Base-by-base conservation (phyloP, 129 eudicot genomes). In the Chrysanthemum seticuspe region DNA sequence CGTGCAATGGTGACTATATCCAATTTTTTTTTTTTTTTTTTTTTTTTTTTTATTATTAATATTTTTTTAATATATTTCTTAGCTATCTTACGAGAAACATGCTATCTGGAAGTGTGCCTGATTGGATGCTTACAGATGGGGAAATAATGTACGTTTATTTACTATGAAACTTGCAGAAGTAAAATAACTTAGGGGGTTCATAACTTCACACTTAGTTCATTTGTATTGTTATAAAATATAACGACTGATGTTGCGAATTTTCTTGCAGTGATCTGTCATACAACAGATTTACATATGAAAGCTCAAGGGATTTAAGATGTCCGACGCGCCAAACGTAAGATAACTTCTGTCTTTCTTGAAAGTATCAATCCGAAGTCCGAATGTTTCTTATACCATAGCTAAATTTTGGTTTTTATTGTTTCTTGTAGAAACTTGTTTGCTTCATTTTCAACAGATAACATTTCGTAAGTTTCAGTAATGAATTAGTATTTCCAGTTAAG, bases 21-120 rank as follows among this genome's bases (percentile, higher is more conserved):
- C 44, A 10, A 31, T 2, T 10, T 31, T 31, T 47, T 9, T 73
- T 47, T 25, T 45, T 80, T 62, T 45, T 36, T 6, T 50, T 34
- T 82, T 82, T 62, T 29, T 29, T 29, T 29, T 29, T 7, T 29
- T 19, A 19, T 19, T 19, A 19, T 19, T 19, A 19, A 19, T 19
- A 19, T 19, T 19, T 19, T 19, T 19, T 19, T 19, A 19, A 2
- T 2, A 29, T 18, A 47, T 45, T 21, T n/a, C 77, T 10, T 40
- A 83, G 90, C 63, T 83, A 80, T 67, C 81, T 86, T 40, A 79
- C 90, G 47, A 82, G 86, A 65, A 86, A 86, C 77, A 23, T 65
- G 69, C 78, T 86, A 58, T 55, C 85, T 66, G 90, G 87, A 74
- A 21, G 40, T 15, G 71, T 86, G 65, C 85, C 85, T 73, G 70